Percentiles rank a stretch among this genome's conserved stretches.
Evolutionary conservation across 176 grass and related monocot species (phyloP).

Genomic region (Eleusine indica): DNA sequence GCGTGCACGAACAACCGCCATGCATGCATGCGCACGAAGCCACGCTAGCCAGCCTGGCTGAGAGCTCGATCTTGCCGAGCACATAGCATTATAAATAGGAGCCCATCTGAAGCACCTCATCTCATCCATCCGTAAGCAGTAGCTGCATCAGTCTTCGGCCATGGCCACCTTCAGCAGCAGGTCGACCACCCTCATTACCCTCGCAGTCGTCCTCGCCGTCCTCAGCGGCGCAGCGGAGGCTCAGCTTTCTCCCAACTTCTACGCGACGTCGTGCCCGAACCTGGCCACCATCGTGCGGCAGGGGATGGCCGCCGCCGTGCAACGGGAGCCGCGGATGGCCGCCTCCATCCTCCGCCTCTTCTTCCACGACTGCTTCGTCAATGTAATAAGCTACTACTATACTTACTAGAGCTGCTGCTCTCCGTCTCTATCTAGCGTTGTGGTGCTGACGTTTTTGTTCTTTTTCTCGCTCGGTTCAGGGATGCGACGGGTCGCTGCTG

Average conservation of each 20-base stretch:
- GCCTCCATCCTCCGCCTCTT: conserved; percentile 76
- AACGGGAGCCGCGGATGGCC: conserved; percentile 61
- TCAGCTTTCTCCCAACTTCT: conserved; percentile 68
- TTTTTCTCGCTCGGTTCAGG: conserved; percentile 33
- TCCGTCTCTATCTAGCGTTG: no score
- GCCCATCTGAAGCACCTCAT: background rate
- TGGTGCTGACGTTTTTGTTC: background rate
- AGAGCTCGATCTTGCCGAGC: background rate
- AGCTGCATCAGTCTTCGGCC: background rate
- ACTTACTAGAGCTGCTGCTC: no score
- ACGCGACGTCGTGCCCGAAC: conserved; percentile 60
- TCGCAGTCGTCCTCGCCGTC: conserved; percentile 34
- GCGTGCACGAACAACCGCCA: background rate
- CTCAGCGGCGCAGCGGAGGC: conserved; percentile 42
- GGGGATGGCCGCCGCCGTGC: conserved; percentile 65
- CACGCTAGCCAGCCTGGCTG: background rate
- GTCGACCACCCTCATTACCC: background rate
- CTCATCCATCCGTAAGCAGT: background rate
- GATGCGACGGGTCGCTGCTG: conserved; percentile 82
- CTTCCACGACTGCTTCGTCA: conserved; percentile 95
- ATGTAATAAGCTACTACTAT: conserved; percentile 45
- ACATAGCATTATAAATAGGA: conserved; percentile 25
- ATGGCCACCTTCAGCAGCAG: conserved; percentile 41
- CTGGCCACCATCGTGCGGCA: conserved; percentile 56
- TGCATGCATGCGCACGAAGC: conserved; percentile 12